Percentiles rank a stretch among this genome's conserved stretches.
Conservation (phyloP, 495 filamentous ascomycete species). For the Neurospora sp. region DNA sequence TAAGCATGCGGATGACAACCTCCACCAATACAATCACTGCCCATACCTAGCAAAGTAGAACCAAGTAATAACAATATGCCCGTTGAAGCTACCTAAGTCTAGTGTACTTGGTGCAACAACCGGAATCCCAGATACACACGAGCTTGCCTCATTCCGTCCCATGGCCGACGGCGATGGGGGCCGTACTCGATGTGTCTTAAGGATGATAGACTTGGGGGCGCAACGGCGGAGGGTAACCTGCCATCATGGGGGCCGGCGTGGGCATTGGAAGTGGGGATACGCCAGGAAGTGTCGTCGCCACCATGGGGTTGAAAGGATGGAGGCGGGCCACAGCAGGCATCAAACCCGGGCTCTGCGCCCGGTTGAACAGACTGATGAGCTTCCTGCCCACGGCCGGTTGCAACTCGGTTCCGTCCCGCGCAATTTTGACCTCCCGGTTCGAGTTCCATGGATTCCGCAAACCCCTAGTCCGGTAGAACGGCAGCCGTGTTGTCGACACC, state of each 20-base stretch:
- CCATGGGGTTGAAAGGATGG: conserved; percentile 4
- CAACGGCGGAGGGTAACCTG: conserved; percentile 6
- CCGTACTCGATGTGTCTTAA: background rate
- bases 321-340: conserved; percentile 9
- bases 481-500: conserved; percentile 75
- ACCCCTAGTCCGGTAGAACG: conserved; percentile 84
- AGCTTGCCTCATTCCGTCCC: background rate
- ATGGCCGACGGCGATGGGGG: background rate
- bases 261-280: conserved; percentile 1
- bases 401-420: conserved; percentile 88
- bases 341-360: conserved; percentile 32
- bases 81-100: background rate
- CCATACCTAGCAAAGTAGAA: background rate
- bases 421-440: conserved; percentile 93
- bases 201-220: background rate
- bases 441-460: conserved; percentile 95
- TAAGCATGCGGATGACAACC: background rate
- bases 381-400: conserved; percentile 73
- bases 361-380: conserved; percentile 70
- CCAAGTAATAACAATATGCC: background rate
- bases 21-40: background rate
- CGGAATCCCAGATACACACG: background rate
- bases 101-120: background rate
- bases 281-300: conserved; percentile 1
- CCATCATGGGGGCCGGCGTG: conserved; percentile 1